Evolutionary conservation across 2,329 filamentous ascomycete genomes (phyloP), one percentile per base, ranked within the genome.

Genomic region (Volutella citrinella): DNA sequence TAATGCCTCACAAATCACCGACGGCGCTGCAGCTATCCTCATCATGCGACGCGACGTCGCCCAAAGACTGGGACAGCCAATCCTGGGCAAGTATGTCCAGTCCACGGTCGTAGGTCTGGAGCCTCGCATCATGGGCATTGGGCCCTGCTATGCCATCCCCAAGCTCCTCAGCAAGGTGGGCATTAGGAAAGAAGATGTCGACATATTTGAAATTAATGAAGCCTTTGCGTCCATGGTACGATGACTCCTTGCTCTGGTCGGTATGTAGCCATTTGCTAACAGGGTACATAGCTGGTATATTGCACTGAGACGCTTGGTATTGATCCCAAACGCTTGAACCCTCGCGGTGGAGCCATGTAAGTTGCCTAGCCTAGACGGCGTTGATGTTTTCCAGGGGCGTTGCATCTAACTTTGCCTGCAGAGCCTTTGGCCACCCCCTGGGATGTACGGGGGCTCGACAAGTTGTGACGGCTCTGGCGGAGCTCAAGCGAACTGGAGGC

Each of bases 41-140:
- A 62, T 87, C 24, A 87, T 87, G 81, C 81, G 80, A 61, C 79
- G 82, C 30, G 79, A 22, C 5, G 14, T 30, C 4, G 28, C 34
- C 3, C 21, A 30, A 10, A 27, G 16, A 16, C 19, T 36, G 3
- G n/a, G 16, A 43, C 82, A 85, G 61, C 81, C 82, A 33, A 84
- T 87, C 58, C 59, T 87, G 23, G 84, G 78, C 52, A 87, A 87
- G 56, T 87, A 78, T 57, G 79, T 81, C 36, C 80, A 80, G 40
- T 78, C 83, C 28, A 85, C 82, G 5, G 79, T 87, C 26, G 79
- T 80, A 19, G 83, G 83, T 55, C 73, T 87, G 2, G 75, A 83
- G 2, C 83, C 83, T 3, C 69, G 83, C 31, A 80, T 87, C 57
- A 87, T 87, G 83, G 83, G 82, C 38, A 85, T 87, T 41, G 77